These are phyloP conservation scores for Suillus subluteus DNA, from an alignment of 768 basidiomycete species.

Conservation along the genomic window DNA sequence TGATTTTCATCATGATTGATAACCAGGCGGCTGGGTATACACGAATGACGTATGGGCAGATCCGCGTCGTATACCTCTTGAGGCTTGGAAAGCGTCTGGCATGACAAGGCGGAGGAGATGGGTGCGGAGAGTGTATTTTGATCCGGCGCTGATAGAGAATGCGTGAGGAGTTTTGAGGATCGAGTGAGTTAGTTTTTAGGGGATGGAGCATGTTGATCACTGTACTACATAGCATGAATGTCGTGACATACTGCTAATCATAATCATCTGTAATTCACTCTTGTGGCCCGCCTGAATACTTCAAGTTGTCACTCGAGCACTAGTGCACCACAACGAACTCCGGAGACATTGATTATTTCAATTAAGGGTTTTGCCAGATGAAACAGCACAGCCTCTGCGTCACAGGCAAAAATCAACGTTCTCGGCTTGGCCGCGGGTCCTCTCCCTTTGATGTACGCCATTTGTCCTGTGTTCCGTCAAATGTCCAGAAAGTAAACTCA, in stretches of 20 bases:
- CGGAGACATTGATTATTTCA: not conserved
- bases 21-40: conserved; percentile 78
- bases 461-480: not conserved
- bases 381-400: not conserved
- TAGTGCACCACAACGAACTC: not conserved
- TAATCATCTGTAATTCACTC: not conserved
- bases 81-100: conserved; percentile 46
- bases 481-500: not conserved
- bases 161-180: not conserved
- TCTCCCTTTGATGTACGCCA: not conserved
- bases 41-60: conserved; percentile 77
- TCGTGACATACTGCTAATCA: not conserved
- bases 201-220: not conserved
- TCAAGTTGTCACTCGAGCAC: not conserved
- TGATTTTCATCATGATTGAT: not conserved
- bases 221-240: not conserved
- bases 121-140: conserved; percentile 36
- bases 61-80: conserved; percentile 43
- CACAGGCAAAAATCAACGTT: not conserved
- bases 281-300: not conserved
- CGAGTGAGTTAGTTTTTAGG: not conserved
- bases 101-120: conserved; percentile 69
- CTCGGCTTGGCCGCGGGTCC: not conserved
- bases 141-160: not conserved
- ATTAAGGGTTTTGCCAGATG: not conserved